These are phyloP conservation scores for Skeletonema grethae DNA, from an alignment of 108 stramenopile species.

Conservation along the genomic window DNA sequence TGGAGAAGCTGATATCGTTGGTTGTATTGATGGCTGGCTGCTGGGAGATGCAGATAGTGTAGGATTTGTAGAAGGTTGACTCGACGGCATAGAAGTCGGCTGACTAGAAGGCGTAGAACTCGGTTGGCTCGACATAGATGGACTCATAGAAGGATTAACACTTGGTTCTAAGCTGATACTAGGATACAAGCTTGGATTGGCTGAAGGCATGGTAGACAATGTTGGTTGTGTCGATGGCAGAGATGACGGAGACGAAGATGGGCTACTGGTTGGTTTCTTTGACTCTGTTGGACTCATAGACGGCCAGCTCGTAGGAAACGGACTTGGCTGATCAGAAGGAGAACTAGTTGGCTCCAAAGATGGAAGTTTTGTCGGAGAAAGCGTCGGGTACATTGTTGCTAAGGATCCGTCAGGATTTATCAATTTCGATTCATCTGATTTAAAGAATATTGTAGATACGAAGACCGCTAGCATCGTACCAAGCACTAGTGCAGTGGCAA, in stretches of 20 bases:
- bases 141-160: constrained; percentile 3
- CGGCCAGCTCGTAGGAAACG: background rate
- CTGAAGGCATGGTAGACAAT: constrained; percentile 2
- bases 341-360: background rate
- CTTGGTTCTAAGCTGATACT: background rate
- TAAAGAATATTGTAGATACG: background rate
- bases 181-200: constrained; percentile 3
- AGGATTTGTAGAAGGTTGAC: background rate
- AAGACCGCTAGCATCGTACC: background rate
- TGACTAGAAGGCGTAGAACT: background rate
- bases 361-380: background rate
- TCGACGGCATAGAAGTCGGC: background rate
- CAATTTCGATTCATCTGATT: background rate
- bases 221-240: constrained; percentile 4
- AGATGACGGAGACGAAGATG: background rate
- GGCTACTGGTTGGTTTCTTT: background rate
- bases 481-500: background rate
- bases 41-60: background rate
- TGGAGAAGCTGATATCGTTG: background rate
- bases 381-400: background rate
- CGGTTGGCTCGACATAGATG: background rate
- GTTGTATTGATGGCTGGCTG: background rate
- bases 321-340: background rate
- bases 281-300: background rate
- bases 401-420: background rate